phyloP scores from a whole-genome alignment of 1,139 yeast genomes.

The Trichomonascaceae sp. region DNA sequence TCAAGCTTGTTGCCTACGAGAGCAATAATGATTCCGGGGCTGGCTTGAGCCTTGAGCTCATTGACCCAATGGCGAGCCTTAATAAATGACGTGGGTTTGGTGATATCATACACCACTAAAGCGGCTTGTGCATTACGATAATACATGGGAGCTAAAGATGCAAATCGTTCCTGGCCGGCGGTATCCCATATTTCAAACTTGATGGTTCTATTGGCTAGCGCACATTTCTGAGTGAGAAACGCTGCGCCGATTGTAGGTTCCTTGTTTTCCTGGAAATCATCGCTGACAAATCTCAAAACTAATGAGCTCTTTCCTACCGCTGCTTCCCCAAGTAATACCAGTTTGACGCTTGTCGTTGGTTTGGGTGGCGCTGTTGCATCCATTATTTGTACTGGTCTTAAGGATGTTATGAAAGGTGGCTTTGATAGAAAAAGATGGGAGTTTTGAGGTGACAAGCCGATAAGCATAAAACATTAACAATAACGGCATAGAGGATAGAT shows the following conservation, averaged over 20 bases:
- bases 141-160: constrained; percentile 95
- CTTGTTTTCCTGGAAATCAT: constrained; percentile 94
- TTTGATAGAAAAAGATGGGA: background rate
- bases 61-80: constrained; percentile 99
- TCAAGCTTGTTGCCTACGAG: constrained; percentile 91
- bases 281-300: constrained; percentile 86
- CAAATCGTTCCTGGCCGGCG: constrained; percentile 97
- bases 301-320: constrained; percentile 96
- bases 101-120: constrained; percentile 88
- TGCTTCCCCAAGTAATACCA: constrained; percentile 91
- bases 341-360: constrained; percentile 69
- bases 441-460: background rate
- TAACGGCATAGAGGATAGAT: background rate
- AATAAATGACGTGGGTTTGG: constrained; percentile 94
- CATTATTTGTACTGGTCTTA: constrained; percentile 8
- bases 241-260: constrained; percentile 99
- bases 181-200: constrained; percentile 99
- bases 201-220: constrained; percentile 82
- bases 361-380: constrained; percentile 18
- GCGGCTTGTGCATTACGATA: constrained; percentile 99
- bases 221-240: constrained; percentile 88
- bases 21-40: constrained; percentile 85
- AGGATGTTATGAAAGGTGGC: background rate
- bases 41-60: constrained; percentile 92
- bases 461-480: background rate